Conservation (phyloP, 331 rosid species). For the Phaseolus coccineus region DNA sequence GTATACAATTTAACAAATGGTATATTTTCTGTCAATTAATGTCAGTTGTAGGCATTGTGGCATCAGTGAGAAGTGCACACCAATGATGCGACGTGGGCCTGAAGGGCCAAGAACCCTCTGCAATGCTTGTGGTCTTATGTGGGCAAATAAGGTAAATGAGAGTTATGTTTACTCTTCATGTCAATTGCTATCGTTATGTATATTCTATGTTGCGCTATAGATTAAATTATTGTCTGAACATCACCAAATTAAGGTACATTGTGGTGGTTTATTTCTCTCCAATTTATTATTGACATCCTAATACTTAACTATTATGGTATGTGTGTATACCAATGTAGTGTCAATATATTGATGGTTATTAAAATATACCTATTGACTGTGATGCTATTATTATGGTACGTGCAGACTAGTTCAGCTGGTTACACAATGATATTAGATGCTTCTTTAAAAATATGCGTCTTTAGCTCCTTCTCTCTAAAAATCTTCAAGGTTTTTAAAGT, state of each 20-base stretch:
- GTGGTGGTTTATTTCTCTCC: constrained; percentile 26
- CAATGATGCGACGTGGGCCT: constrained; percentile 85
- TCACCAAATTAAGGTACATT: constrained; percentile 4
- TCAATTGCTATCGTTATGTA: constrained; percentile 10
- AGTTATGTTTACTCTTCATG: constrained; percentile 1
- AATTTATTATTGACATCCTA: constrained; percentile 11
- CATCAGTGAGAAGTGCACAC: constrained; percentile 66
- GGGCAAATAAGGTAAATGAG: constrained; percentile 76
- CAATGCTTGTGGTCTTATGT: constrained; percentile 81
- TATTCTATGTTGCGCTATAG: constrained; percentile 25
- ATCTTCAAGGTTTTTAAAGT: too few relatives aligned
- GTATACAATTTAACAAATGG: constrained; percentile 16
- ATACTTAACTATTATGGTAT: constrained; percentile 15
- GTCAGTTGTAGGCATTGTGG: constrained; percentile 76
- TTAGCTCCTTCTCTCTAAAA: too few relatives aligned
- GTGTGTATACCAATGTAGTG: neutral
- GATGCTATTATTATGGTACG: neutral
- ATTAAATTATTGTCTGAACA: neutral
- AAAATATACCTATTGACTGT: neutral
- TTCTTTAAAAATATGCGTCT: too few relatives aligned
- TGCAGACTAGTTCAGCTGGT: neutral
- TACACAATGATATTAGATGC: neutral
- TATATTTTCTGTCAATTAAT: constrained; percentile 37
- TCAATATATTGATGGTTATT: constrained; percentile 6
- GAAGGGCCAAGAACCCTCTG: constrained; percentile 82